phyloP scores from a whole-genome alignment of 495 filamentous ascomycete genomes.

The Neurospora sp. region DNA sequence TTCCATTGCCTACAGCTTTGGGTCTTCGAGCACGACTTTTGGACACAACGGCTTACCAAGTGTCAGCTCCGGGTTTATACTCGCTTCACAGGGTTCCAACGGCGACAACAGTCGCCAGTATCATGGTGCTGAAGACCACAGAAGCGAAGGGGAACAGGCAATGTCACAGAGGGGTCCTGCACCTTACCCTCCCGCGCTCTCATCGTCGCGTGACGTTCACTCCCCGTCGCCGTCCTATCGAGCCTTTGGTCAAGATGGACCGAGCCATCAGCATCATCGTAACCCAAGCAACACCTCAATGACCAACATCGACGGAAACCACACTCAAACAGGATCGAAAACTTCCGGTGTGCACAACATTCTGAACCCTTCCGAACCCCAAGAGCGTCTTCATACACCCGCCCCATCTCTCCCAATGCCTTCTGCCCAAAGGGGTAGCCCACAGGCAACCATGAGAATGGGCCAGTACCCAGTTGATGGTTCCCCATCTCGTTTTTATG shows the following conservation, averaged over 20 bases:
- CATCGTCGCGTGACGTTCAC: constrained; percentile 15
- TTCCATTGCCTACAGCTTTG: constrained; percentile 6
- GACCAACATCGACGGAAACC: constrained; percentile 22
- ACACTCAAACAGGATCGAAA: constrained; percentile 28
- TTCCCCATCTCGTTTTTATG: constrained; percentile 23
- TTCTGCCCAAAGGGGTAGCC: constrained; percentile 1
- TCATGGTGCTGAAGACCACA: constrained; percentile 37
- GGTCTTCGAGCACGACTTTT: constrained; percentile 7
- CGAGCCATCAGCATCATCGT: constrained; percentile 19
- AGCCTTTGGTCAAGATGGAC: constrained; percentile 16
- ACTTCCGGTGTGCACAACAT: constrained; percentile 42
- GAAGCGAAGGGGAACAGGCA: constrained; percentile 47
- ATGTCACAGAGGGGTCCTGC: constrained; percentile 49
- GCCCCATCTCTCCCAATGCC: constrained; percentile 10
- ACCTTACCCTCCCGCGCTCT: constrained; percentile 32
- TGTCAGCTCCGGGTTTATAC: constrained; percentile 15
- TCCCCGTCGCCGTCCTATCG: constrained; percentile 20
- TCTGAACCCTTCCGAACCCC: constrained; percentile 36
- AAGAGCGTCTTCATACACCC: constrained; percentile 10
- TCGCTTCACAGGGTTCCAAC: constrained; percentile 8
- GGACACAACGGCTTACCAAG: constrained; percentile 25
- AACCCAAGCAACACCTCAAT: constrained; percentile 16
- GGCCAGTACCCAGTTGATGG: constrained; percentile 18
- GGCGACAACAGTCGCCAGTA: constrained; percentile 38
- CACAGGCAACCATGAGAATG: constrained; percentile 16